phyloP scores from a whole-genome alignment of 1,284 basidiomycete species.

The Thecaphora thlaspeos region DNA sequence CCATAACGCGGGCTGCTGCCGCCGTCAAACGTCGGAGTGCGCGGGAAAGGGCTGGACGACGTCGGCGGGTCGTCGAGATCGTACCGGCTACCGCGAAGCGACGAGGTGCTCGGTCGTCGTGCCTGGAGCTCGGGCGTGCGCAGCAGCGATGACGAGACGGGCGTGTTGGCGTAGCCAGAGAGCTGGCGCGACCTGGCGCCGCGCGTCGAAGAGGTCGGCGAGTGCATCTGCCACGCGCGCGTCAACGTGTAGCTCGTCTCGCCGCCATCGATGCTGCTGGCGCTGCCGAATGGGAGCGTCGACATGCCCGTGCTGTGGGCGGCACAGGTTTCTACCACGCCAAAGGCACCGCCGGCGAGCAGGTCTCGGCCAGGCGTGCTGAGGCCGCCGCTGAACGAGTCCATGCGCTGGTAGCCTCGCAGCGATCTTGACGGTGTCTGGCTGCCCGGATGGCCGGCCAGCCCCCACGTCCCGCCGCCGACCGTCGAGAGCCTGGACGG shows the following conservation, averaged over 20 bases:
- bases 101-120: constrained; percentile 18
- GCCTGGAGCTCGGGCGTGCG: constrained; percentile 38
- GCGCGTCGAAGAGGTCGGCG: constrained; percentile 36
- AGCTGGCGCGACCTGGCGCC: constrained; percentile 28
- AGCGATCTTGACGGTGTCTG: too few species aligned
- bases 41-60: constrained; percentile 38
- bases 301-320: too few species aligned
- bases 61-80: constrained; percentile 27
- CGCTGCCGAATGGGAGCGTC: too few species aligned
- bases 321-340: too few species aligned
- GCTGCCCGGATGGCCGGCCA: too few species aligned
- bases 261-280: too few species aligned
- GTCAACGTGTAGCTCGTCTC: background rate
- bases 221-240: constrained; percentile 37
- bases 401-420: too few species aligned
- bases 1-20: constrained; percentile 23
- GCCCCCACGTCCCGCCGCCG: too few species aligned
- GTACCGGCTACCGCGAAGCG: constrained; percentile 16
- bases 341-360: too few species aligned
- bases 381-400: too few species aligned
- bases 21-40: constrained; percentile 38
- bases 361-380: too few species aligned
- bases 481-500: too few species aligned
- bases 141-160: constrained; percentile 26
- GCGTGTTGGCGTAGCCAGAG: constrained; percentile 22